These are phyloP conservation scores for Xylariaceae sp. DNA, from an alignment of 2,329 filamentous ascomycete genomes.

Conservation along the genomic window DNA sequence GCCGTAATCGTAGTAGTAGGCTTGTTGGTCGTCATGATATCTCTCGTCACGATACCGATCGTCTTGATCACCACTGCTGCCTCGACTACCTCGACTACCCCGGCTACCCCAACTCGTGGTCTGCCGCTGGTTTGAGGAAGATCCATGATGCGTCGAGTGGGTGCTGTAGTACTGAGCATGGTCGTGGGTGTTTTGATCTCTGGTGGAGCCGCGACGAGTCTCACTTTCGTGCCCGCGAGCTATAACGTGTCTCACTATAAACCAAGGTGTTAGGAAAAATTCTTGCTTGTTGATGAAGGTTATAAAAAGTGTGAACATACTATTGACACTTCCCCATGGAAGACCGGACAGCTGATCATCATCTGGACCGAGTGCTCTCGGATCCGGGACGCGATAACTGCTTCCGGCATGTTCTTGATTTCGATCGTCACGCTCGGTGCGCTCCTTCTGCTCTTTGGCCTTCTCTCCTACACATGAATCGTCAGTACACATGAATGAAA, in stretches of 20 bases:
- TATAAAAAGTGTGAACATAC: conserved; percentile 7
- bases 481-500: conserved; percentile 13
- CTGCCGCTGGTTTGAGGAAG: conserved; percentile 29
- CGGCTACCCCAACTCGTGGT: conserved; percentile 15
- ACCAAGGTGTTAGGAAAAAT: conserved; percentile 3
- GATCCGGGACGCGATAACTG: conserved; percentile 59
- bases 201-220: conserved; percentile 34
- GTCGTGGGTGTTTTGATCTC: conserved; percentile 17
- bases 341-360: conserved; percentile 57
- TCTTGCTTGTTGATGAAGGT: not conserved
- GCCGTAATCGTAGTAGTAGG: conserved; percentile 16
- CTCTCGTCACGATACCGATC: not conserved
- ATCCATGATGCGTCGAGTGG: conserved; percentile 29
- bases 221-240: conserved; percentile 48
- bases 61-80: conserved; percentile 21
- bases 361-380: conserved; percentile 50
- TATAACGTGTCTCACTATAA: conserved; percentile 47
- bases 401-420: conserved; percentile 62
- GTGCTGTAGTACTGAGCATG: conserved; percentile 21
- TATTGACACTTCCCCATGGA: conserved; percentile 67
- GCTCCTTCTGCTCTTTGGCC: conserved; percentile 63
- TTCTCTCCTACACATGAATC: conserved; percentile 58
- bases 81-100: conserved; percentile 15
- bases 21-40: conserved; percentile 3
- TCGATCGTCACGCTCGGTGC: conserved; percentile 56